These are phyloP conservation scores for Tetradesmus obliquus DNA, from an alignment of 139 green algal species.

Conservation along the genomic window DNA sequence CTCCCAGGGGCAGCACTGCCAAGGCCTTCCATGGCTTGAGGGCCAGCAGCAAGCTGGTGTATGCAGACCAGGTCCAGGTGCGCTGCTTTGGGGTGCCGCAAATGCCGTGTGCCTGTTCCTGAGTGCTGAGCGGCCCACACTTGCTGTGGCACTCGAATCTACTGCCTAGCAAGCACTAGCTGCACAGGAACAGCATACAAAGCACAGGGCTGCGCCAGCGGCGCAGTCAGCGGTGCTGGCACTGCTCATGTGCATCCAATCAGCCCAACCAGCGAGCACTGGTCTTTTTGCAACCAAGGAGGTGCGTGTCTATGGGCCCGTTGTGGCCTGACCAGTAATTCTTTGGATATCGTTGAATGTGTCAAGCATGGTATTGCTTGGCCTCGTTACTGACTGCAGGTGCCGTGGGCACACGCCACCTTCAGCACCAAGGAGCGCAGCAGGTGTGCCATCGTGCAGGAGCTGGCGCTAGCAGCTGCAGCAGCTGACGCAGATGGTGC, in stretches of 20 bases:
- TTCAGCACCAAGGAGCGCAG: slow-evolving; percentile 46
- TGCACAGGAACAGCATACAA: neutral
- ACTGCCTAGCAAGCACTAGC: neutral
- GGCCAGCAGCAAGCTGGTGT: slow-evolving; percentile 32
- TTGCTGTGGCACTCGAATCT: neutral
- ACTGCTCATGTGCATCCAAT: too few relatives aligned
- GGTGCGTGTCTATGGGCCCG: too few relatives aligned
- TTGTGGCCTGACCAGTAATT: too few relatives aligned
- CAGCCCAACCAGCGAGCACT: too few relatives aligned
- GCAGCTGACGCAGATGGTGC: neutral
- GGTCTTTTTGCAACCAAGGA: too few relatives aligned
- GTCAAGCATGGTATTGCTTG: too few relatives aligned
- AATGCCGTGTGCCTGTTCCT: neutral
- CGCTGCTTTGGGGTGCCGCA: neutral
- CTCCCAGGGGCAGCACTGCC: slow-evolving; percentile 30
- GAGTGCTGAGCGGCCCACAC: neutral
- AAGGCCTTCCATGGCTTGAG: slow-evolving; percentile 34
- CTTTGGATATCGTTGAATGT: too few relatives aligned
- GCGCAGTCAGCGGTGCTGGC: too few relatives aligned
- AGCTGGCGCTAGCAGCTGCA: neutral
- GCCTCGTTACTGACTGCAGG: neutral
- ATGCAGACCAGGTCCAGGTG: slow-evolving; percentile 44
- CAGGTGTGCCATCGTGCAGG: slow-evolving; percentile 35
- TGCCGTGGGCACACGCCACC: slow-evolving; percentile 38
- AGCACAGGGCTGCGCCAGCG: too few relatives aligned